phyloP scores from a whole-genome alignment of 352 stramenopile genomes.

The Globisporangium spiculum region DNA sequence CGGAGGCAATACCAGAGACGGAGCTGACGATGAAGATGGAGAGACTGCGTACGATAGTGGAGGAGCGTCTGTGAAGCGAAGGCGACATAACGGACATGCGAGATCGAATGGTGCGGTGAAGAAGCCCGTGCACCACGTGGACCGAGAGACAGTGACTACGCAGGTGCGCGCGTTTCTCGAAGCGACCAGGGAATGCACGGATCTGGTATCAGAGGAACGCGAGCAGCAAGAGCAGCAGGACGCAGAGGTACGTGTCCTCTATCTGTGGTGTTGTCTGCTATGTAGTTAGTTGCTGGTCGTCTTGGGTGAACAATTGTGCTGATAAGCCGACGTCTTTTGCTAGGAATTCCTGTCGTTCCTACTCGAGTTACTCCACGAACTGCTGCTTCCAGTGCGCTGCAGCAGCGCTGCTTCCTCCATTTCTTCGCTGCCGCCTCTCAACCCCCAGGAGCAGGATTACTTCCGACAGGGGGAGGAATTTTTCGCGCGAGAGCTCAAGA shows the following conservation, averaged over 20 bases:
- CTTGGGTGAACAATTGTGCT: neutral
- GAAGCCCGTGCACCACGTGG: neutral
- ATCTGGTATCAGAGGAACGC: constrained; percentile 34
- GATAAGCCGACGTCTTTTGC: neutral
- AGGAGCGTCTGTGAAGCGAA: neutral
- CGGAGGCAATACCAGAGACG: neutral
- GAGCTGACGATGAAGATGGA: neutral
- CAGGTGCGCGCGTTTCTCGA: constrained; percentile 28
- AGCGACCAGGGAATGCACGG: constrained; percentile 43
- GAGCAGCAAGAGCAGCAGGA: constrained; percentile 75
- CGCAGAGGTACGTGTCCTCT: constrained; percentile 35
- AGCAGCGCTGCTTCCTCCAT: neutral
- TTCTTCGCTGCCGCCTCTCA: neutral
- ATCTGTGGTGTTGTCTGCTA: neutral
- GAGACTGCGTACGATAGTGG: neutral
- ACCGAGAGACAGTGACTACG: constrained; percentile 13
- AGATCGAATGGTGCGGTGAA: neutral
- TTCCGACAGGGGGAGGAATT: constrained; percentile 28
- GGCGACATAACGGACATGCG: neutral
- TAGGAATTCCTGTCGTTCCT: constrained; percentile 72
- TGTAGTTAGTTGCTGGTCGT: neutral
- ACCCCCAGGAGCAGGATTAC: constrained; percentile 13
- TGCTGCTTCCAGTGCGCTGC: constrained; percentile 27
- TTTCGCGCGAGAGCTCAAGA: constrained; percentile 24
- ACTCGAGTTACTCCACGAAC: constrained; percentile 62